Percentiles rank a stretch among this genome's conserved stretches.
These are phyloP conservation scores for Nematocida displodere DNA, from an alignment of 371 early-diverging fungal genomes.

Conservation along the genomic window DNA sequence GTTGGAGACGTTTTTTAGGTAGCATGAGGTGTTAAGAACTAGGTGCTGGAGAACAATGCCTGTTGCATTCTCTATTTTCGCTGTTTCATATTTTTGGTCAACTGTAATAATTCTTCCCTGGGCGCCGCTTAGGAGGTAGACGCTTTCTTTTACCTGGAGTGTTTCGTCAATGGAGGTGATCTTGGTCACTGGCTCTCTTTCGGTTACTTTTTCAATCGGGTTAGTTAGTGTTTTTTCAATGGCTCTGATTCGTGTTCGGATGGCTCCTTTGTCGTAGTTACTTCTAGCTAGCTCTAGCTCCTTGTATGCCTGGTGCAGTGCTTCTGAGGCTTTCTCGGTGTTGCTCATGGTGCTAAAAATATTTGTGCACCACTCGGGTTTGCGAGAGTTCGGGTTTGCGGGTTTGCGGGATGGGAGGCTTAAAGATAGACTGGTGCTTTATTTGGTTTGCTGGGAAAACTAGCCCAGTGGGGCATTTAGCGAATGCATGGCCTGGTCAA, in stretches of 20 bases:
- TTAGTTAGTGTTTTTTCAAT: not conserved
- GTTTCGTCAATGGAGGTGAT: conserved; percentile 15
- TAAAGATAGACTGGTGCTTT: conserved; percentile 12
- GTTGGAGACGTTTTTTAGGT: not conserved
- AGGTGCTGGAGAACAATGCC: not conserved
- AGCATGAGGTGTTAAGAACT: not conserved
- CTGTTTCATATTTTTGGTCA: conserved; percentile 1
- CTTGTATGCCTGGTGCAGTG: not conserved
- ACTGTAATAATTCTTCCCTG: not conserved
- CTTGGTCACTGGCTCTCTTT: not conserved
- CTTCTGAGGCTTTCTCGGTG: not conserved
- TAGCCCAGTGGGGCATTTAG: not conserved
- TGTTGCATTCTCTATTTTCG: not conserved
- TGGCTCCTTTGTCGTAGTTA: conserved; percentile 21
- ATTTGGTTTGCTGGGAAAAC: too few species aligned
- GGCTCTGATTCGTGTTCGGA: not conserved
- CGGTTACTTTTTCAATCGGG: not conserved
- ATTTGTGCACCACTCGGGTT: too few species aligned
- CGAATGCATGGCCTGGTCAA: conserved; percentile 38
- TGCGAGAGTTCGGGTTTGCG: too few species aligned
- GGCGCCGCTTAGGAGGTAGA: not conserved
- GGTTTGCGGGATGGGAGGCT: too few species aligned
- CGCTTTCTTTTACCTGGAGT: not conserved
- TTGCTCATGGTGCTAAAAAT: too few species aligned
- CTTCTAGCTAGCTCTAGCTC: conserved; percentile 19